A percentile compares a stretch with the other conserved stretches of the same genome.
Evolutionary conservation across 805 yeast species (phyloP).

Genomic region (Groenewaldozyma tartarivorans): DNA sequence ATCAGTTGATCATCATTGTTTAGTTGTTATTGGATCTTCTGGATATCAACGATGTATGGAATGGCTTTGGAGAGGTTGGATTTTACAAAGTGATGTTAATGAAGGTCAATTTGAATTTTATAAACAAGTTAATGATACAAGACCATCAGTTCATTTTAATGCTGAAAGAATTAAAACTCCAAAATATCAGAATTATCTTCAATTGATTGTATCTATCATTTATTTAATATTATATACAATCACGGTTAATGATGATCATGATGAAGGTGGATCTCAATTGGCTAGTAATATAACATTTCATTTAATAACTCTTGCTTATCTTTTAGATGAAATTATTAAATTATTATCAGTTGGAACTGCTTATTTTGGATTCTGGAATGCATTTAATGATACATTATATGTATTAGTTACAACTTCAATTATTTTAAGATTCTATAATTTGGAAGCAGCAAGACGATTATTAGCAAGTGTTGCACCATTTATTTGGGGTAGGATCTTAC

Average conservation of each 20-base stretch:
- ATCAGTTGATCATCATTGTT: slow-evolving; percentile 78
- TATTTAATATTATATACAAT: slow-evolving; percentile 55
- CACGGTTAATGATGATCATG: slow-evolving; percentile 51
- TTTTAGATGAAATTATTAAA: slow-evolving; percentile 60
- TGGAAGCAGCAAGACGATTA: slow-evolving; percentile 44
- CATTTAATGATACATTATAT: slow-evolving; percentile 66
- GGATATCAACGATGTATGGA: slow-evolving; percentile 81
- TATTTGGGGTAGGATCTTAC: slow-evolving; percentile 72
- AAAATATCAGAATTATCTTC: slow-evolving; percentile 65
- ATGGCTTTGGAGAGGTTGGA: slow-evolving; percentile 95
- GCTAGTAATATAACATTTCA: slow-evolving; percentile 31
- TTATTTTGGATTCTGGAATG: slow-evolving; percentile 71
- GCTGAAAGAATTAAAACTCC: slow-evolving; percentile 84
- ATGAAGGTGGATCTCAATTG: slow-evolving; percentile 21
- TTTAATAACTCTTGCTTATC: slow-evolving; percentile 55
- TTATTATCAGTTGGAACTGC: slow-evolving; percentile 66
- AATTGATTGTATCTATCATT: slow-evolving; percentile 54
- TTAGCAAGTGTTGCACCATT: slow-evolving; percentile 77
- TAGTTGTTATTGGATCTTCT: slow-evolving; percentile 63
- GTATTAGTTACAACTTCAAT: slow-evolving; percentile 43
- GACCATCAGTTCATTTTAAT: slow-evolving; percentile 55
- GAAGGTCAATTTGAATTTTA: slow-evolving; percentile 62
- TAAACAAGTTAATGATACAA: slow-evolving; percentile 46
- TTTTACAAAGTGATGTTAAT: slow-evolving; percentile 61
- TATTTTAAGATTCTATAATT: slow-evolving; percentile 41